phyloP scores from a whole-genome alignment of 2,329 filamentous ascomycete species.

The Aspergillus sojae region DNA sequence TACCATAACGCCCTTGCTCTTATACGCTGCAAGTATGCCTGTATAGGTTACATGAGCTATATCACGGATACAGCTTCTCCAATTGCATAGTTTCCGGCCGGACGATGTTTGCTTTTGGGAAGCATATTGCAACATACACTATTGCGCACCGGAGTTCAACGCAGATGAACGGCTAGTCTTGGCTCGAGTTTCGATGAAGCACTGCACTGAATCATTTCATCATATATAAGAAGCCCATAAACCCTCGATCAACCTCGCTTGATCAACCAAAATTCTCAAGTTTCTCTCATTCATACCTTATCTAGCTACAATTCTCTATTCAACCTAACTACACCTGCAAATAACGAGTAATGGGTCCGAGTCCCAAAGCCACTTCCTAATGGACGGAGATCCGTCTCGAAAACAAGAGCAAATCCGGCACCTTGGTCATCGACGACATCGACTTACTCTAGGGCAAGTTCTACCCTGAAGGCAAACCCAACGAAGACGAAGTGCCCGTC shows the following conservation, averaged over 20 bases:
- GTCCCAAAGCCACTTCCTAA: background rate
- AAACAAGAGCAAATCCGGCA: background rate
- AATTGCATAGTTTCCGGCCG: background rate
- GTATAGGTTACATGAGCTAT: background rate
- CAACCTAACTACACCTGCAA: background rate
- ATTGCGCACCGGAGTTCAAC: background rate
- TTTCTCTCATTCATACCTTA: too few species aligned
- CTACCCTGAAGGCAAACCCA: background rate
- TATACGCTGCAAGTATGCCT: background rate
- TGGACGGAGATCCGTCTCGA: background rate
- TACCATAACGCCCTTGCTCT: background rate
- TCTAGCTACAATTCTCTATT: too few species aligned
- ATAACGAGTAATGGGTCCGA: background rate
- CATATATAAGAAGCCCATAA: background rate
- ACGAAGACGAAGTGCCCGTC: background rate
- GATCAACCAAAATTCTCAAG: background rate
- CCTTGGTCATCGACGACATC: background rate
- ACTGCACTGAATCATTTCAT: background rate
- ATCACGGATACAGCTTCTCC: background rate
- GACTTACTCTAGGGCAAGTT: background rate
- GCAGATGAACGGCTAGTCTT: background rate
- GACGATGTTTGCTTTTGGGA: background rate
- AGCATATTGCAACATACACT: background rate
- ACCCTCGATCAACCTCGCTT: background rate
- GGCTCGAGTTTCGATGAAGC: background rate